phyloP scores from a whole-genome alignment of 2,329 filamentous ascomycete genomes.

The Trichoderma sp. region DNA sequence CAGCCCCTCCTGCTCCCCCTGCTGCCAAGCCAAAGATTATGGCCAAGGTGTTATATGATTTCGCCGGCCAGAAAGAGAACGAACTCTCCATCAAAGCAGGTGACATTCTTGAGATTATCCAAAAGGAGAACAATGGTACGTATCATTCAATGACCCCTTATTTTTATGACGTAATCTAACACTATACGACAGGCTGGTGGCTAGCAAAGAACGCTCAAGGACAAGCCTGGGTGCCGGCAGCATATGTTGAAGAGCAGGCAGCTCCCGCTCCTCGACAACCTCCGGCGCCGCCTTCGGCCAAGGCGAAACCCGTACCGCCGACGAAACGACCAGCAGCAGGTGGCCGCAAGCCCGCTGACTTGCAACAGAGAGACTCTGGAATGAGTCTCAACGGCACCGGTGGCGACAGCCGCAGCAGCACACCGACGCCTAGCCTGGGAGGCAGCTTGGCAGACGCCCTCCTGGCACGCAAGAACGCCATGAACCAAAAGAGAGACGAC shows the following conservation, averaged over 20 bases:
- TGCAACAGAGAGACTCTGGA: constrained; percentile 69
- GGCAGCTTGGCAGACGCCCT: constrained; percentile 78
- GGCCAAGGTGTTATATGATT: constrained; percentile 91
- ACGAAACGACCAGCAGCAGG: constrained; percentile 70
- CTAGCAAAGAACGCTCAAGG: constrained; percentile 69
- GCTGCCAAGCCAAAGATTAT: constrained; percentile 61
- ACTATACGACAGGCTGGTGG: constrained; percentile 78
- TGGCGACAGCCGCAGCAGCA: constrained; percentile 66
- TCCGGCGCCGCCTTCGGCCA: constrained; percentile 63
- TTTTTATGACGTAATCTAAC: constrained; percentile 32
- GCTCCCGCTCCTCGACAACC: constrained; percentile 67
- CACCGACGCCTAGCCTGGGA: constrained; percentile 68
- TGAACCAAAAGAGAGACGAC: constrained; percentile 63
- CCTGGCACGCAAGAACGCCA: constrained; percentile 70
- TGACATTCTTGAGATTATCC: constrained; percentile 83
- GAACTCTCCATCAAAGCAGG: constrained; percentile 79
- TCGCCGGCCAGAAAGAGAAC: constrained; percentile 77
- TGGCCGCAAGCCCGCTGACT: constrained; percentile 67
- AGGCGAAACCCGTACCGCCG: constrained; percentile 69
- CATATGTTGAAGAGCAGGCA: constrained; percentile 85
- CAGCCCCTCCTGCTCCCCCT: constrained; percentile 53
- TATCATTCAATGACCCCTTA: background rate
- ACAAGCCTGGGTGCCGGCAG: constrained; percentile 93
- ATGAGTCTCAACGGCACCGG: constrained; percentile 56
- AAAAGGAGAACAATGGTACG: constrained; percentile 93